Percentiles rank a stretch among this genome's conserved stretches.
These are phyloP conservation scores for Gomphus bonarii DNA, from an alignment of 1,284 basidiomycete genomes.

Conservation along the genomic window DNA sequence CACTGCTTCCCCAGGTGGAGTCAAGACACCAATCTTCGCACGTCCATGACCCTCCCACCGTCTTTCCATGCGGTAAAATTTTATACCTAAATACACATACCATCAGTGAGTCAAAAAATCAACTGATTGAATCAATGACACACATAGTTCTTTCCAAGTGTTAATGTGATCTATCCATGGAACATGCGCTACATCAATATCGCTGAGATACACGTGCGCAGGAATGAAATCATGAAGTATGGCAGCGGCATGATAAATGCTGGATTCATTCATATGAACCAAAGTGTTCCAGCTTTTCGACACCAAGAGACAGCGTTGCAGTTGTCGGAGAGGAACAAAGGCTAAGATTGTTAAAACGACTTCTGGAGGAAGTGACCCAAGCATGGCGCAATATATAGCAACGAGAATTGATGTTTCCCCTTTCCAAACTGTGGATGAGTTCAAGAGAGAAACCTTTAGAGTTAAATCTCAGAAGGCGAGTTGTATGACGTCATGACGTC, in stretches of 20 bases:
- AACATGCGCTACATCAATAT: slow-evolving; percentile 22
- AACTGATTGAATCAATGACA: slow-evolving; percentile 16
- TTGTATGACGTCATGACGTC: background rate
- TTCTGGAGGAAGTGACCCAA: slow-evolving; percentile 38
- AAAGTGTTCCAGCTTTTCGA: slow-evolving; percentile 37
- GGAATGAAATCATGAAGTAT: slow-evolving; percentile 36
- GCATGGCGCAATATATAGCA: slow-evolving; percentile 17
- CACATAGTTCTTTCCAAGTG: slow-evolving; percentile 53
- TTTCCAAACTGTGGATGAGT: no score
- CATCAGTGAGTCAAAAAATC: slow-evolving; percentile 1
- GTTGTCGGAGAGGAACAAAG: slow-evolving; percentile 33
- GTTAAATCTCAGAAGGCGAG: no score
- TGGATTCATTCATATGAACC: slow-evolving; percentile 32
- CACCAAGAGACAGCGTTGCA: slow-evolving; percentile 26
- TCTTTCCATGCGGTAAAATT: slow-evolving; percentile 32
- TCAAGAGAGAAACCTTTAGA: no score
- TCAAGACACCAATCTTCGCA: slow-evolving; percentile 21
- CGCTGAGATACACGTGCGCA: slow-evolving; percentile 20
- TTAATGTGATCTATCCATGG: slow-evolving; percentile 23
- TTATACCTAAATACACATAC: slow-evolving; percentile 29
- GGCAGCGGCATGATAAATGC: slow-evolving; percentile 44
- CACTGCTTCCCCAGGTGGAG: slow-evolving; percentile 27
- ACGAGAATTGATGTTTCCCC: background rate
- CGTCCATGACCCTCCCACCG: slow-evolving; percentile 45
- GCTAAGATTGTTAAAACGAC: slow-evolving; percentile 34